Conservation (phyloP, 768 basidiomycete genomes). For the Tephrocybe sp. region DNA sequence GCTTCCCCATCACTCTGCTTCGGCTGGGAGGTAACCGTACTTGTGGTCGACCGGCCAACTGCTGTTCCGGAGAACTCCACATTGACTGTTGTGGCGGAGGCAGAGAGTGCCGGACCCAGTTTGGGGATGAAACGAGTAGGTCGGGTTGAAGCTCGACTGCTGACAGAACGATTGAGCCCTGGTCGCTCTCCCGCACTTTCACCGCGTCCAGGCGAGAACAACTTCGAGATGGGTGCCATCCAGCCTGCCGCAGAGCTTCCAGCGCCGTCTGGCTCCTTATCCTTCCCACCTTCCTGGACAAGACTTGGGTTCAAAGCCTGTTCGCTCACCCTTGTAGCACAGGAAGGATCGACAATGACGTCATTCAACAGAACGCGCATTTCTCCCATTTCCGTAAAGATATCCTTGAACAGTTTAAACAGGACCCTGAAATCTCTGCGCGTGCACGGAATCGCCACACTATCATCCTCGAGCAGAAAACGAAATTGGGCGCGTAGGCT, state of each 20-base stretch:
- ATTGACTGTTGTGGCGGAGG: slow-evolving; percentile 90
- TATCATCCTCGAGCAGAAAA: slow-evolving; percentile 72
- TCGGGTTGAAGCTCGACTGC: slow-evolving; percentile 14
- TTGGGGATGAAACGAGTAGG: slow-evolving; percentile 62
- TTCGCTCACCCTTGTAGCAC: slow-evolving; percentile 73
- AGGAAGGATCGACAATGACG: slow-evolving; percentile 82
- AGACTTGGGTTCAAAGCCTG: slow-evolving; percentile 62
- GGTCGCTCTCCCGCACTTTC: slow-evolving; percentile 19
- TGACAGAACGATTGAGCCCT: slow-evolving; percentile 22
- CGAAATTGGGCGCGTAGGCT: slow-evolving; percentile 76
- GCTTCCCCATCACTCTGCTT: slow-evolving; percentile 5
- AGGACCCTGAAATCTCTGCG: slow-evolving; percentile 81
- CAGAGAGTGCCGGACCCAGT: slow-evolving; percentile 78
- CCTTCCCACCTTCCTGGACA: slow-evolving; percentile 39
- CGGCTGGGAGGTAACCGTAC: slow-evolving; percentile 30
- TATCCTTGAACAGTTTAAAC: slow-evolving; percentile 83
- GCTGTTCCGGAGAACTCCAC: slow-evolving; percentile 88
- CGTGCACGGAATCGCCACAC: slow-evolving; percentile 57
- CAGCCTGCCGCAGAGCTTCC: slow-evolving; percentile 49
- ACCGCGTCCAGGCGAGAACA: slow-evolving; percentile 47
- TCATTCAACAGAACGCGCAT: slow-evolving; percentile 86
- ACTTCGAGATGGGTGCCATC: slow-evolving; percentile 86
- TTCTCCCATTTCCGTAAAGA: slow-evolving; percentile 80
- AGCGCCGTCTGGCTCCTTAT: slow-evolving; percentile 29
- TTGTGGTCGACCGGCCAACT: slow-evolving; percentile 40